These are phyloP conservation scores for Nasturtium officinale DNA, from an alignment of 345 rosid genomes.

Conservation along the genomic window DNA sequence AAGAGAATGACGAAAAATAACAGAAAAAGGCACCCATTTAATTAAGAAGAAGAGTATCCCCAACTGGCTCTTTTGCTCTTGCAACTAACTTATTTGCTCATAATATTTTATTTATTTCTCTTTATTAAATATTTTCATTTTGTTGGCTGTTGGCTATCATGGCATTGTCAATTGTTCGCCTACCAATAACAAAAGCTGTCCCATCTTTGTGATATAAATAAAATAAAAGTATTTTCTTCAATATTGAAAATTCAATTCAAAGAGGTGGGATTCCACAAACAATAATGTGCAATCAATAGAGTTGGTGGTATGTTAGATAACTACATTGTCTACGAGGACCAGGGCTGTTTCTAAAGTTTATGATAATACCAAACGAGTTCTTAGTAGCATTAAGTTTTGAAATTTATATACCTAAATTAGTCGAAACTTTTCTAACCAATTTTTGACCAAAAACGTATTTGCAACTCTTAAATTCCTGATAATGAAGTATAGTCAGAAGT, in stretches of 20 bases:
- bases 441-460: too few species aligned
- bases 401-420: neutral
- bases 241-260: neutral
- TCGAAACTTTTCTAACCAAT: too few species aligned
- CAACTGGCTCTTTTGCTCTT: constrained; percentile 29
- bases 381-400: neutral
- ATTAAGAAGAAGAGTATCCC: neutral
- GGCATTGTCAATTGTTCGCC: constrained; percentile 10
- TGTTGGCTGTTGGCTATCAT: constrained; percentile 40
- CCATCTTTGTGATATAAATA: neutral
- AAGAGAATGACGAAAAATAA: neutral
- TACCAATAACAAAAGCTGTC: constrained; percentile 23
- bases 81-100: constrained; percentile 40
- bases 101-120: neutral
- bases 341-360: neutral
- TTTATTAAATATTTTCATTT: neutral
- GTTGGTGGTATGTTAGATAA: constrained; percentile 24
- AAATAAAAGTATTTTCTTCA: neutral
- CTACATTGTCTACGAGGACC: constrained; percentile 8
- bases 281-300: constrained; percentile 15
- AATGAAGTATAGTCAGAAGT: too few species aligned
- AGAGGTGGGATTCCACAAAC: constrained; percentile 22
- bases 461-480: too few species aligned
- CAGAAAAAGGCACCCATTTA: neutral
- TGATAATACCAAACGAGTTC: neutral